A percentile compares a stretch with the other conserved stretches of the same genome.
phyloP scores from a whole-genome alignment of 192 early-diverging fungal species.

The Umbelopsis ramanniana region DNA sequence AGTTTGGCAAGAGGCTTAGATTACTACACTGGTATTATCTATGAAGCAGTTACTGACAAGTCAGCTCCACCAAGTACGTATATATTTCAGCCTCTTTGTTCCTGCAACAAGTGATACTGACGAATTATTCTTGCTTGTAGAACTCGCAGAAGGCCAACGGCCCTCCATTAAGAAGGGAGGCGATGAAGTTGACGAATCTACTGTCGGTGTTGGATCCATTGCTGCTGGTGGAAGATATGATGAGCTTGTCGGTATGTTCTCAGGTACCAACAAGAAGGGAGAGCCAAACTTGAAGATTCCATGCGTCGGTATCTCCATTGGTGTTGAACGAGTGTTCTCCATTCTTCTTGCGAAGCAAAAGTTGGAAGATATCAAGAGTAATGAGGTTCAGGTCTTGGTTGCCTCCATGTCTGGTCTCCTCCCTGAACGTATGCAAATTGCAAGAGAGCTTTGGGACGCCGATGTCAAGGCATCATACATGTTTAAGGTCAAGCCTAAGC shows the following conservation, averaged over 20 bases:
- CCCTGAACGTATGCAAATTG: constrained; percentile 87
- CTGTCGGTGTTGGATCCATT: constrained; percentile 91
- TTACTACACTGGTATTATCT: constrained; percentile 99
- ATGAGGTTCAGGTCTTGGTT: constrained; percentile 86
- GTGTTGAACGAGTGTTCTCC: constrained; percentile 95
- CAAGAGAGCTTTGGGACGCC: constrained; percentile 89
- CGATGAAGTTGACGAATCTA: constrained; percentile 74
- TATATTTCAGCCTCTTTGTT: not conserved
- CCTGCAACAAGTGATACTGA: too few relatives aligned
- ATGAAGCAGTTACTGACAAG: constrained; percentile 84
- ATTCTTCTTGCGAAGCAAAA: constrained; percentile 72
- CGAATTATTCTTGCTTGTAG: constrained; percentile 20
- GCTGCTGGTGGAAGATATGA: constrained; percentile 98
- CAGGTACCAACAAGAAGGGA: constrained; percentile 63
- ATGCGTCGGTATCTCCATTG: constrained; percentile 95
- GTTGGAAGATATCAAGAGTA: constrained; percentile 67
- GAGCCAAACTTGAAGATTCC: constrained; percentile 76
- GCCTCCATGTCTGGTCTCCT: constrained; percentile 79
- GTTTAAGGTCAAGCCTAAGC: constrained; percentile 90
- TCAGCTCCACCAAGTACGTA: constrained; percentile 58
- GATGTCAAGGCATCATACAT: constrained; percentile 89
- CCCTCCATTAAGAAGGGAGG: constrained; percentile 49
- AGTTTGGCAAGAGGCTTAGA: constrained; percentile 96
- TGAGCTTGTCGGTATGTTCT: constrained; percentile 96
- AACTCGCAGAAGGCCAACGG: constrained; percentile 48